Percentiles rank a stretch among this genome's conserved stretches.
Evolutionary conservation across 257 asterid genomes (phyloP).

Genomic region (Handroanthus guayacan): DNA sequence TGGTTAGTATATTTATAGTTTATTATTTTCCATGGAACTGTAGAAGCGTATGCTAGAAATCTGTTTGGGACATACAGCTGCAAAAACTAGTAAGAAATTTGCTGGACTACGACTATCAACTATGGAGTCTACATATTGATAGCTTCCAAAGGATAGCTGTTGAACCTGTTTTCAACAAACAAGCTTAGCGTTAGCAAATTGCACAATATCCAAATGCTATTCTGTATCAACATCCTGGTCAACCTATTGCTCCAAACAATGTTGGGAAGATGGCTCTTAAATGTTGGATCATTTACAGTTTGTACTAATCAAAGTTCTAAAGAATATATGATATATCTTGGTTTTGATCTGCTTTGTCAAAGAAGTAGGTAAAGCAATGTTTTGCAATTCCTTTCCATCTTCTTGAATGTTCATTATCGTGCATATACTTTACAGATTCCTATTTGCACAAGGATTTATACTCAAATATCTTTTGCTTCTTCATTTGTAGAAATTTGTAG

Average conservation of each 20-base stretch:
- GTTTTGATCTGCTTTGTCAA: conserved; percentile 6
- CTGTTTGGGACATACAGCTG: background rate
- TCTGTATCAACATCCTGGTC: background rate
- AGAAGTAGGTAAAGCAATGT: background rate
- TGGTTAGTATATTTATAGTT: background rate
- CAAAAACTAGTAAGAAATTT: background rate
- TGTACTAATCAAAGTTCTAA: background rate
- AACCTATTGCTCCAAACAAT: background rate
- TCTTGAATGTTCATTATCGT: background rate
- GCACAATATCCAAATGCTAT: background rate
- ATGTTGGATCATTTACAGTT: background rate
- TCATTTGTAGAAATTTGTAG: background rate
- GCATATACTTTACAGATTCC: background rate
- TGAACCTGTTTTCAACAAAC: background rate
- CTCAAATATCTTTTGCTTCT: background rate
- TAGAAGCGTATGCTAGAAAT: background rate
- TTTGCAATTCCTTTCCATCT: background rate
- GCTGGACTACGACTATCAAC: background rate
- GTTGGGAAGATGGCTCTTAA: background rate
- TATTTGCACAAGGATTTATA: background rate
- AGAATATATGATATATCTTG: background rate
- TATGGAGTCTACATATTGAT: background rate
- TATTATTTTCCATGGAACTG: background rate
- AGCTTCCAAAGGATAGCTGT: conserved; percentile 1
- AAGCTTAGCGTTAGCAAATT: background rate